Evolutionary conservation across 441 rosid species (phyloP).

Genomic region (Biscutella auriculata): DNA sequence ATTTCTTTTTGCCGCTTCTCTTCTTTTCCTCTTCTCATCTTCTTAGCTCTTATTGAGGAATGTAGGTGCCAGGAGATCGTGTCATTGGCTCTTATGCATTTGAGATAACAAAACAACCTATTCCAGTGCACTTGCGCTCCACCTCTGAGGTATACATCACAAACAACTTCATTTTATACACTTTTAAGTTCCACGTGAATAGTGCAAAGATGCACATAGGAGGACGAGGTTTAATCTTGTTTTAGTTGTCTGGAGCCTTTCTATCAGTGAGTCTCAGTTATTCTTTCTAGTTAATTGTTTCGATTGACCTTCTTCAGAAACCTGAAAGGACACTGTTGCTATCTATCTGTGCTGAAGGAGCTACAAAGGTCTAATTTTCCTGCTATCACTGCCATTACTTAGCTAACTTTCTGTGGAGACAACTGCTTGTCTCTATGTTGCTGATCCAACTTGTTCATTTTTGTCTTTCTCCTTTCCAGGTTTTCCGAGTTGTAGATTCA

Average conservation of each 20-base stretch:
- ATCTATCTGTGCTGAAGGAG: slow-evolving; percentile 72
- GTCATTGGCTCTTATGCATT: slow-evolving; percentile 70
- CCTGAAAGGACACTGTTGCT: slow-evolving; percentile 75
- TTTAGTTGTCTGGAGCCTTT: slow-evolving; percentile 9
- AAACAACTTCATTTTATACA: not conserved
- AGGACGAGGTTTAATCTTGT: not conserved
- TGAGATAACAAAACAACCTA: slow-evolving; percentile 62
- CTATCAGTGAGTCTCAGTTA: not conserved
- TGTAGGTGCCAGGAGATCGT: slow-evolving; percentile 86
- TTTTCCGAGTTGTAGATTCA: slow-evolving; percentile 73
- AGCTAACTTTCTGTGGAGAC: slow-evolving; percentile 9
- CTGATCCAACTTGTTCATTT: slow-evolving; percentile 14
- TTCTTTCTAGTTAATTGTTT: not conserved
- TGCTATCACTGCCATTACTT: not conserved
- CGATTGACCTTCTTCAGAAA: slow-evolving; percentile 44
- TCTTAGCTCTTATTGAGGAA: slow-evolving; percentile 15
- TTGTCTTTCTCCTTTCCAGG: slow-evolving; percentile 36
- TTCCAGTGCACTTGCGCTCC: slow-evolving; percentile 54
- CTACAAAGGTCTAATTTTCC: slow-evolving; percentile 62
- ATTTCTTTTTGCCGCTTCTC: not conserved
- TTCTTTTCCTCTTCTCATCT: slow-evolving; percentile 3
- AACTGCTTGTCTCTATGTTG: not conserved
- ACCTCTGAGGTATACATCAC: slow-evolving; percentile 59
- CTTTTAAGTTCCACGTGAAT: not conserved
- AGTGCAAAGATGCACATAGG: not conserved